phyloP scores from a whole-genome alignment of 2,329 filamentous ascomycete genomes.

The Talaromyces funiculosus region DNA sequence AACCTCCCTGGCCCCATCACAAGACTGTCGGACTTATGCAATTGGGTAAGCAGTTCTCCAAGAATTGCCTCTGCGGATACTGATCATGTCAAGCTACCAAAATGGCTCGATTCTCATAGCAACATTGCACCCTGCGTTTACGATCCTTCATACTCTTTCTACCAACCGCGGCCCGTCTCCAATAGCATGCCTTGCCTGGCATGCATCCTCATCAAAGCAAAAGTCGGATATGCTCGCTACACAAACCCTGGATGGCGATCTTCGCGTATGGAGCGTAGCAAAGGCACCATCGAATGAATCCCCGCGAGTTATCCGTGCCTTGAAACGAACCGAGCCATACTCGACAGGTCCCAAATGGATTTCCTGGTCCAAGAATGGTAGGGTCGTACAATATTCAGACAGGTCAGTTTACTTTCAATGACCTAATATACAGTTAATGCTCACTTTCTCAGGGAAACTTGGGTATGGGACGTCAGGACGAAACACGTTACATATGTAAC shows the following conservation, averaged over 20 bases:
- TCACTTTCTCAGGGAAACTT: conserved; percentile 61
- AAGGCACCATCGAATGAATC: conserved; percentile 68
- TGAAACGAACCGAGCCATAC: conserved; percentile 68
- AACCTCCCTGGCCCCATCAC: conserved; percentile 81
- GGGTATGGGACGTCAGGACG: conserved; percentile 96
- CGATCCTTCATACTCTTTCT: conserved; percentile 85
- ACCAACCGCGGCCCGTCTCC: conserved; percentile 79
- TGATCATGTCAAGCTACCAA: conserved; percentile 60
- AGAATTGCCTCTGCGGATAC: not conserved
- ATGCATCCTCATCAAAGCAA: conserved; percentile 90
- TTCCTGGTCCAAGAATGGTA: conserved; percentile 96
- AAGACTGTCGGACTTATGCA: conserved; percentile 90
- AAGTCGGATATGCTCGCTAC: conserved; percentile 97
- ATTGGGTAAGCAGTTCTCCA: conserved; percentile 63
- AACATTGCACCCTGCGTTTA: conserved; percentile 83
- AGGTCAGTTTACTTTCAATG: conserved; percentile 56
- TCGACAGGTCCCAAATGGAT: conserved; percentile 84
- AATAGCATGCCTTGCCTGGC: conserved; percentile 84
- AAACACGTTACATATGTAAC: conserved; percentile 89
- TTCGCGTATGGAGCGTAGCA: conserved; percentile 93
- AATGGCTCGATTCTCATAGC: conserved; percentile 92
- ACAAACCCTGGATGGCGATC: conserved; percentile 83
- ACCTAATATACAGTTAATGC: not conserved
- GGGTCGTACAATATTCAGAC: conserved; percentile 87
- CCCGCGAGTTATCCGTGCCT: conserved; percentile 80